Percentiles rank a stretch among this genome's conserved stretches.
These are phyloP conservation scores for Starmerella apicola DNA, from an alignment of 805 yeast species.

Conservation along the genomic window DNA sequence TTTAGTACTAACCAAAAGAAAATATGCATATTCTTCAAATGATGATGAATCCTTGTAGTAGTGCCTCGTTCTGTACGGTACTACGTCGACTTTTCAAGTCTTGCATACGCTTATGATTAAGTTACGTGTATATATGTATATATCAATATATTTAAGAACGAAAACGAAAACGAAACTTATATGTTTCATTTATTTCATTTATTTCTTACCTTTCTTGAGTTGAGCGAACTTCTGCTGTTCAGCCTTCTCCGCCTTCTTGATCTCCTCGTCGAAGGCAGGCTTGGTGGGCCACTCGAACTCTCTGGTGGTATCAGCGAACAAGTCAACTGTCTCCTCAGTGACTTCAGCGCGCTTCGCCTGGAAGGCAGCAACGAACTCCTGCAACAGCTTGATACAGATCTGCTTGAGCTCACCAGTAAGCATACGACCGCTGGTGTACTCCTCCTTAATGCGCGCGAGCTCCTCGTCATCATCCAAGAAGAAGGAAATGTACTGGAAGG, in stretches of 20 bases:
- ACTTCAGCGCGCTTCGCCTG: conserved; percentile 65
- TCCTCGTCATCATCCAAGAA: conserved; percentile 81
- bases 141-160: neutral
- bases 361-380: conserved; percentile 65
- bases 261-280: conserved; percentile 28
- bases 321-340: conserved; percentile 45
- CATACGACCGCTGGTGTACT: conserved; percentile 67
- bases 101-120: too few relatives aligned
- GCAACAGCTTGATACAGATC: conserved; percentile 66
- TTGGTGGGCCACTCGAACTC: conserved; percentile 55
- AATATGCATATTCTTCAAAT: too few relatives aligned
- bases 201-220: too few relatives aligned
- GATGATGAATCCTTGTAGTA: too few relatives aligned
- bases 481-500: conserved; percentile 84
- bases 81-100: too few relatives aligned
- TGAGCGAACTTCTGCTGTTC: too few relatives aligned
- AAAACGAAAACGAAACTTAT: too few relatives aligned
- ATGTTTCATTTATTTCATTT: too few relatives aligned
- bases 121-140: neutral
- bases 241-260: conserved; percentile 4
- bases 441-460: conserved; percentile 46
- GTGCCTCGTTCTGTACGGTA: too few relatives aligned
- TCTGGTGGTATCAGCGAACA: conserved; percentile 61
- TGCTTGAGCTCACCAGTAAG: conserved; percentile 91
- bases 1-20: too few relatives aligned